Evolutionary conservation across 2,329 filamentous ascomycete species (phyloP), one percentile per base, ranked within the genome.

Genomic region (Diaporthe sp.): DNA sequence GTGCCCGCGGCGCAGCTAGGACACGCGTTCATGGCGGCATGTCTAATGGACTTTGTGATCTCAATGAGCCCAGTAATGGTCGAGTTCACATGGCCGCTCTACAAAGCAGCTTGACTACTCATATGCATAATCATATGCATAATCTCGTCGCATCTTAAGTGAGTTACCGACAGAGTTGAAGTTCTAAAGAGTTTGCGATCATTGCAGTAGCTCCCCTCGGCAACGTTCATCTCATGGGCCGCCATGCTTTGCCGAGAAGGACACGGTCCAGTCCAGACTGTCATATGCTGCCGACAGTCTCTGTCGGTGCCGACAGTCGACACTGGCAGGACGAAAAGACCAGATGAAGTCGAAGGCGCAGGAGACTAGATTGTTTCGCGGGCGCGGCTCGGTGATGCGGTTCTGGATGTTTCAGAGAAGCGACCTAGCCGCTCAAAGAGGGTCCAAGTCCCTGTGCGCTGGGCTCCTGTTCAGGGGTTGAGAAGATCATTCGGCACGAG

Each of bases 341-440:
- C 15, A 51, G 46, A 68, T 28, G 31, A 68, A 68, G 65, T 53
- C 34, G 44, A 51, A 10, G 31, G 46, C 65, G 49, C 65, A 34
- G 22, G 2, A 28, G 22, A 13, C 28, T 53, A 68, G 46, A n/a
- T 39, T 68, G 65, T 53, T 68, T 53, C 31, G 65, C 46, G 31
- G 44, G 42, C 44, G 31, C 62, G 46, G 62, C 62, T 68, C 65
- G 31, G 49, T 34, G 49, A 19, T 28, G 46, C 8, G 46, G n/a
- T 68, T 53, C 46, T 55, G 46, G 65, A 51, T 53, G 62, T 68
- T 68, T 68, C 62, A 68, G 62, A 51, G 28, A 68, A 39, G 44
- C 62, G 62, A 51, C 62, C 31, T 68, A 68, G 44, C 44, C 62
- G 62, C 62, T 37, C 61, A 12, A n/a, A 67, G 44, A 67, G 62